phyloP scores from a whole-genome alignment of 1,284 basidiomycete genomes.

The Violaceomyces palustris region DNA sequence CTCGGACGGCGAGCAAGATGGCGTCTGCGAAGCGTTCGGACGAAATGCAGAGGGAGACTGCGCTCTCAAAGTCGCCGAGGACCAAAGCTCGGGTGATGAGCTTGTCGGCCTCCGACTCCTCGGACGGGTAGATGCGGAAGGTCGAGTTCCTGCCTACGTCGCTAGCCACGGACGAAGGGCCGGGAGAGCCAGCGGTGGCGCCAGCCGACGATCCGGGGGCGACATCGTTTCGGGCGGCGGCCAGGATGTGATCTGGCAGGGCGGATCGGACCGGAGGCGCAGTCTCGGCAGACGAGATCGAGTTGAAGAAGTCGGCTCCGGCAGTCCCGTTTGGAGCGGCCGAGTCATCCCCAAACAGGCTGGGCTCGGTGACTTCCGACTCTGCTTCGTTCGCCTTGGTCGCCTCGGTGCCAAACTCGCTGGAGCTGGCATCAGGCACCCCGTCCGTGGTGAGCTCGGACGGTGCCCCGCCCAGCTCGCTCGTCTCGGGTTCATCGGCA shows the following conservation, averaged over 20 bases:
- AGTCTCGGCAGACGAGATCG: slow-evolving; percentile 56
- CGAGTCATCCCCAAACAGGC: slow-evolving; percentile 78
- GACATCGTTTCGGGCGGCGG: slow-evolving; percentile 59
- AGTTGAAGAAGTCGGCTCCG: slow-evolving; percentile 81
- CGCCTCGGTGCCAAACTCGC: slow-evolving; percentile 1
- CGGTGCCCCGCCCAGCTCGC: slow-evolving; percentile 32
- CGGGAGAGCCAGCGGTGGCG: slow-evolving; percentile 55
- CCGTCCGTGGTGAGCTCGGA: slow-evolving; percentile 1
- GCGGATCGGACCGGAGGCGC: slow-evolving; percentile 56
- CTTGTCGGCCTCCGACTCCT: slow-evolving; percentile 81
- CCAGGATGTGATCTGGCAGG: slow-evolving; percentile 60
- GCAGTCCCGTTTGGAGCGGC: slow-evolving; percentile 60
- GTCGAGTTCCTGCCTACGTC: slow-evolving; percentile 63
- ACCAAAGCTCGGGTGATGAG: slow-evolving; percentile 89
- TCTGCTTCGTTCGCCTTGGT: slow-evolving; percentile 53
- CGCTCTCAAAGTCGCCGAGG: slow-evolving; percentile 86
- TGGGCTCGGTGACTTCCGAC: slow-evolving; percentile 57
- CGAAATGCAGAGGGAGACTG: slow-evolving; percentile 85
- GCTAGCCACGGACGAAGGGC: slow-evolving; percentile 69
- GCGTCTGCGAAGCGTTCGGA: slow-evolving; percentile 89
- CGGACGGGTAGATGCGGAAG: slow-evolving; percentile 84
- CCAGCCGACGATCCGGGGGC: slow-evolving; percentile 53
- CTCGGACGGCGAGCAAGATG: slow-evolving; percentile 84
- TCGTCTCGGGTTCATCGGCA: slow-evolving; percentile 59
- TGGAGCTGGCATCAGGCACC: neutral